A percentile compares a stretch with the other conserved stretches of the same genome.
Evolutionary conservation across 805 yeast genomes (phyloP).

Genomic region (Candida caryicola): DNA sequence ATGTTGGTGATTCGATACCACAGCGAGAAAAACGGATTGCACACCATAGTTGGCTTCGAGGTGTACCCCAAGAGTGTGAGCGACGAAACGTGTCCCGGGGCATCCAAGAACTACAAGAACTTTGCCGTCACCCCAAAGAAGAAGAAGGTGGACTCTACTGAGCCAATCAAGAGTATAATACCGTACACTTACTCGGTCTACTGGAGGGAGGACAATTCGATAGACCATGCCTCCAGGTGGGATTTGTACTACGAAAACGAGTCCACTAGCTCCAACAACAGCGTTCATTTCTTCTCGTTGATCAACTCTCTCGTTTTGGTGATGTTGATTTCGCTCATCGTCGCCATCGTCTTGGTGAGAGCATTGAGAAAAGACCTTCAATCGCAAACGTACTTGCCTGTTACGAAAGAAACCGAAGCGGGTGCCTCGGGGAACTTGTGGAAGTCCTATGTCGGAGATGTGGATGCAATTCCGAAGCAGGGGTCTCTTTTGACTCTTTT

Average conservation of each 20-base stretch:
- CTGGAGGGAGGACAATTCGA: slow-evolving; percentile 77
- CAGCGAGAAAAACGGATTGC: slow-evolving; percentile 33
- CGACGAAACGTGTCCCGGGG: slow-evolving; percentile 70
- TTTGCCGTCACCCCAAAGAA: slow-evolving; percentile 45
- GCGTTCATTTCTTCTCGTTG: slow-evolving; percentile 76
- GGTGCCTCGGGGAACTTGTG: slow-evolving; percentile 26
- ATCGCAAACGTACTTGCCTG: slow-evolving; percentile 13
- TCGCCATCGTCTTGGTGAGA: slow-evolving; percentile 59
- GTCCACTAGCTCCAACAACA: slow-evolving; percentile 37
- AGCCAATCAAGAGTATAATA: slow-evolving; percentile 42
- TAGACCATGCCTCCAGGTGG: slow-evolving; percentile 72
- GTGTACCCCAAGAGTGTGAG: slow-evolving; percentile 81
- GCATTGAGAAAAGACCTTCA: slow-evolving; percentile 53
- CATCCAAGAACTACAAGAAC: slow-evolving; percentile 56
- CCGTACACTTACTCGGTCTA: slow-evolving; percentile 84
- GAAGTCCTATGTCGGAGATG: slow-evolving; percentile 54
- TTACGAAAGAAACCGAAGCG: slow-evolving; percentile 6
- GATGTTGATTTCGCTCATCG: slow-evolving; percentile 57
- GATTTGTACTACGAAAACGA: slow-evolving; percentile 62
- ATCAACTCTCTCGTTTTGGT: slow-evolving; percentile 69
- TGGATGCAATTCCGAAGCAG: slow-evolving; percentile 49
- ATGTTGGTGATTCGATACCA: slow-evolving; percentile 78
- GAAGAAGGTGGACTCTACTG: slow-evolving; percentile 14
- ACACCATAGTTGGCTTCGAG: slow-evolving; percentile 83
- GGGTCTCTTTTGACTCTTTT: slow-evolving; percentile 52